Evolutionary conservation across 2,329 filamentous ascomycete genomes (phyloP).

Genomic region (Beauveria brongniartii): DNA sequence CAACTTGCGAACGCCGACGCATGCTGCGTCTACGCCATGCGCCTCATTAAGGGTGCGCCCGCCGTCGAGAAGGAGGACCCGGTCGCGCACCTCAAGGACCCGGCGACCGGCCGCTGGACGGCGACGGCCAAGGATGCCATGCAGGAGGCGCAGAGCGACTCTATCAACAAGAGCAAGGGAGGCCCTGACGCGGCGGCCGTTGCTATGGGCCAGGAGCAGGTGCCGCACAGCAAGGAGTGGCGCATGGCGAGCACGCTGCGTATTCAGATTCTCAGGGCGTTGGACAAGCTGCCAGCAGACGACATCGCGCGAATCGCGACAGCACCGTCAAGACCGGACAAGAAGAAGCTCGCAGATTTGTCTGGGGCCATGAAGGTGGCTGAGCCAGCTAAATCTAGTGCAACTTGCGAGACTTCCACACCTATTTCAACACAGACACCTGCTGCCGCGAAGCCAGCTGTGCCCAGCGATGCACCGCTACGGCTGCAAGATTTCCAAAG

Average conservation of each 20-base stretch:
- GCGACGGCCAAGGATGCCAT: constrained; percentile 26
- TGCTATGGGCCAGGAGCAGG: neutral
- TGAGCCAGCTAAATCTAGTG: constrained; percentile 12
- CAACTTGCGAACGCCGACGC: constrained; percentile 68
- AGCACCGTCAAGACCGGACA: constrained; percentile 22
- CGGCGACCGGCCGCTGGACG: constrained; percentile 40
- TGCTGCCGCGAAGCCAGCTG: neutral
- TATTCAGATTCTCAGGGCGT: constrained; percentile 35
- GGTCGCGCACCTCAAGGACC: constrained; percentile 21
- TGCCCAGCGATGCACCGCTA: constrained; percentile 18
- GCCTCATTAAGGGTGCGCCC: constrained; percentile 25
- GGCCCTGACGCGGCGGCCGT: constrained; percentile 1
- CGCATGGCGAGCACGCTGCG: constrained; percentile 39
- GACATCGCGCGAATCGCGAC: constrained; percentile 40
- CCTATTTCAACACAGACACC: neutral
- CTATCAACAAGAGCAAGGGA: constrained; percentile 19
- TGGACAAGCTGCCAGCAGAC: constrained; percentile 37
- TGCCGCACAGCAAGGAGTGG: constrained; percentile 20
- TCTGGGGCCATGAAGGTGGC: neutral
- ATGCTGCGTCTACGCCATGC: constrained; percentile 54
- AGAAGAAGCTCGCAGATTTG: constrained; percentile 21
- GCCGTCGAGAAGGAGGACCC: constrained; percentile 27
- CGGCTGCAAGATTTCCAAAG: constrained; percentile 31
- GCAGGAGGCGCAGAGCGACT: constrained; percentile 23
- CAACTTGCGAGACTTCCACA: neutral